Evolutionary conservation across 106 monocot genomes (phyloP), one percentile per base, ranked within the genome.

Genomic region (Dendrobium officinale): DNA sequence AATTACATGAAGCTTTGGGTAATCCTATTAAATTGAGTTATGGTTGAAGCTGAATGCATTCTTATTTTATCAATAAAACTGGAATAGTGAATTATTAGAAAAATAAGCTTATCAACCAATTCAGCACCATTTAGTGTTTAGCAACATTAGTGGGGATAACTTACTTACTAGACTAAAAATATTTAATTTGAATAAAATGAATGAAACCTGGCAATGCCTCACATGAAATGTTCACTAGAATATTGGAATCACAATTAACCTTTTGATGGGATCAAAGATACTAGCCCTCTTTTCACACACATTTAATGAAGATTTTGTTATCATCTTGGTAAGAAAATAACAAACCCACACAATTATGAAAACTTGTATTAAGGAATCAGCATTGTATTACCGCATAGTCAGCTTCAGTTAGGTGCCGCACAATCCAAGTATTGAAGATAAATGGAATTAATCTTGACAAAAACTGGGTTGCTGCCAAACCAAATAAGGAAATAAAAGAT

Each of bases 361-460:
- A 26, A 11, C 7, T 74, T 42, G 22, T 48, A 49, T 26, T 26
- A 80, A 88, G n/a, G 16, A 81, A 73, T 68, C 9, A 76, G 76
- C 29, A 55, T 20, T n/a, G 20, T 77, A 64, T 80, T 87, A 96
- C 93, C 68, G 93, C 93, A 77, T 86, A 93, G 42, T 93, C 91
- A 16, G 78, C 86, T 77, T 82, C 90, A 42, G 84, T 85, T 79
- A 96, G 85, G 80, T 93, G 88, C 77, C 96, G 87, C 67, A 89
- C 88, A 72, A 96, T 90, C 93, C 89, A 96, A 3, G 92, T 83
- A 82, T 92, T 93, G 82, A 91, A 96, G 0, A 91, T 9, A 77
- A 96, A 96, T 16, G 96, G 91, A 76, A 92, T 93, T 15, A 91
- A 87, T 79, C 96, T 88, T 45, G 96, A 92, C 41, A 96, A 48